Base-by-base conservation (phyloP, 2,329 filamentous ascomycete species). In the Metarhizium rileyi region DNA sequence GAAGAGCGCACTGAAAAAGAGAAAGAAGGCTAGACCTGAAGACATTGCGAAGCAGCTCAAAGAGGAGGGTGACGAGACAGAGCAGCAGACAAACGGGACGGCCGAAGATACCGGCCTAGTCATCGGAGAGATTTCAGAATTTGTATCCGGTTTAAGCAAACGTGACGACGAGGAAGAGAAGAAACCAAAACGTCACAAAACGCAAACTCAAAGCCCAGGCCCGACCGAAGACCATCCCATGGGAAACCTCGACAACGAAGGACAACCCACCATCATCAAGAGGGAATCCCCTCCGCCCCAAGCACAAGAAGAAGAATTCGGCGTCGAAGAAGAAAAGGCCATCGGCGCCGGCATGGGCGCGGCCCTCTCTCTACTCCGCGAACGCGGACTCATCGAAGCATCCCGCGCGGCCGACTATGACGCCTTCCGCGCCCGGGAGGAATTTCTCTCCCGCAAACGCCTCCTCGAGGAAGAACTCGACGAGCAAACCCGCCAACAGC, bases 81-180 rank as follows among this genome's bases (percentile, higher is more conserved):
- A 41, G 12, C 14, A 75, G 40, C 74, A 77, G 46, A 70, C 71
- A 30, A 73, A 72, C 2, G 58, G 60, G 6, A 64, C 61, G 25
- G 56, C 52, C 4, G 63, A 68, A 38, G 63, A 59, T 2, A 70
- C 69, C 27, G 91, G 90, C 1, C 73, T 98, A 2, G 79, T 96
- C n/a, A 90, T 98, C 50, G 91, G 96, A 53, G 93, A 96, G 63
- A 95, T 91, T 1, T 90, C 90, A 0, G 90, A 95, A 59, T 98
- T 98, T 59, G 86, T 98, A 27, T 86, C 90, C 25, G 89, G 89
- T 49, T 69, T 98, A 49, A 86, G 84, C 61, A 86, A 84, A 51
- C 80, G 84, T 14, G 77, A 73, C 20, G 73, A 75, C 7, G 70
- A 75, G 3, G 75, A 79, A 49, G 72, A 75, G 14, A 76, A 62